Conservation (phyloP, 352 stramenopile species). For the Phytopythium mirpurense region DNA sequence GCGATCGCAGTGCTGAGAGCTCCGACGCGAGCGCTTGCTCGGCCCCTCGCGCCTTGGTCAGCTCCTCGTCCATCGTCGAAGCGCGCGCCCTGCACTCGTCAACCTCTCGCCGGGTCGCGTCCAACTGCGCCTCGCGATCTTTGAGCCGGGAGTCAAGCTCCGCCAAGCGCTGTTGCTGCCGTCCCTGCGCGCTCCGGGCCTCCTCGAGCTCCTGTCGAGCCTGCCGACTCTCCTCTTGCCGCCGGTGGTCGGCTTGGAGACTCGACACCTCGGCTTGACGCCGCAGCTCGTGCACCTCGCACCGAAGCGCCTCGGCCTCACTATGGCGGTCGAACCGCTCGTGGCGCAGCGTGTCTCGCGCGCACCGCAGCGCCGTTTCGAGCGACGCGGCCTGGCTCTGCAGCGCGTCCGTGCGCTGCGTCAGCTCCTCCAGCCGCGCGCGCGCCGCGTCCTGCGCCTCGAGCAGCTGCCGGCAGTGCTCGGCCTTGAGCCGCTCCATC, state of each 20-base stretch:
- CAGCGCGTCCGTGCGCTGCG: slow-evolving; percentile 21
- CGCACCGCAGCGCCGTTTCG: slow-evolving; percentile 26
- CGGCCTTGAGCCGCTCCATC: slow-evolving; percentile 43
- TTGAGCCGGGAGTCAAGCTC: slow-evolving; percentile 9
- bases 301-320: slow-evolving; percentile 19
- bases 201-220: not conserved
- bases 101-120: not conserved
- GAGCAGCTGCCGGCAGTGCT: slow-evolving; percentile 30
- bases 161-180: not conserved
- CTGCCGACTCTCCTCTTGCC: not conserved
- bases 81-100: not conserved
- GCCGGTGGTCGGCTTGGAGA: not conserved
- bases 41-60: not conserved
- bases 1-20: slow-evolving; percentile 6
- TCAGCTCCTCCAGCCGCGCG: slow-evolving; percentile 25
- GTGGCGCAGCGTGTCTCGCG: slow-evolving; percentile 29
- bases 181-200: not conserved
- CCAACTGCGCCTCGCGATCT: slow-evolving; percentile 12
- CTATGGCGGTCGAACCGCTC: slow-evolving; percentile 28
- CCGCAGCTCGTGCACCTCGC: slow-evolving; percentile 4
- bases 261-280: slow-evolving; percentile 2
- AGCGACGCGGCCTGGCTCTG: slow-evolving; percentile 49
- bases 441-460: slow-evolving; percentile 28
- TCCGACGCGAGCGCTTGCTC: slow-evolving; percentile 4
- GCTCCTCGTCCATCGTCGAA: slow-evolving; percentile 4